phyloP scores from a whole-genome alignment of 1,139 yeast genomes.

The Geotrichum aggregatum region DNA sequence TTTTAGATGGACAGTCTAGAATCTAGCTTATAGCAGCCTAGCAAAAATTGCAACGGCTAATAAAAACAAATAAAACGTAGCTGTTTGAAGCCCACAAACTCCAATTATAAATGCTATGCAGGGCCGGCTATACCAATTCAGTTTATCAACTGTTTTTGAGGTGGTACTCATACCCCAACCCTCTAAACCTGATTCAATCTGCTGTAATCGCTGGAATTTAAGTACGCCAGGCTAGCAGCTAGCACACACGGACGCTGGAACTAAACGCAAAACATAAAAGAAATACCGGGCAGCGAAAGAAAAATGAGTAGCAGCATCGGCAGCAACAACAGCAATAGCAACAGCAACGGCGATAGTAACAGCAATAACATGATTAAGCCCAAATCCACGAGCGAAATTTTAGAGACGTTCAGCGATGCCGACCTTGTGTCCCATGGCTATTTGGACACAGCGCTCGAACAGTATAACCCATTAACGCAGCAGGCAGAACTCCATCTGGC shows the following conservation, averaged over 20 bases:
- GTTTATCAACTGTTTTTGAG: neutral
- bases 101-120: neutral
- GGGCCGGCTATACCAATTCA: too few species aligned
- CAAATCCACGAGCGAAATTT: slow-evolving; percentile 26
- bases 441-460: slow-evolving; percentile 31
- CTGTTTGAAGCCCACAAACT: too few species aligned
- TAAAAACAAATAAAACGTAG: too few species aligned
- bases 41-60: too few species aligned
- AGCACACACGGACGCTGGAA: neutral
- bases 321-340: neutral
- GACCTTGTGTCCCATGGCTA: slow-evolving; percentile 35
- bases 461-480: slow-evolving; percentile 25
- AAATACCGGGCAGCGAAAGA: too few species aligned
- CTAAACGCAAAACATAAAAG: neutral
- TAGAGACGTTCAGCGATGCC: slow-evolving; percentile 32
- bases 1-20: too few species aligned
- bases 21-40: too few species aligned
- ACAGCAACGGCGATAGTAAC: slow-evolving; percentile 3
- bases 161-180: neutral
- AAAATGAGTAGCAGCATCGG: too few species aligned
- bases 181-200: too few species aligned
- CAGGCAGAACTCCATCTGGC: slow-evolving; percentile 34
- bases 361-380: too few species aligned
- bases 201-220: neutral
- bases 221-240: too few species aligned